Conservation (phyloP, 2,329 filamentous ascomycete genomes). For the Ceratocystis destructans region DNA sequence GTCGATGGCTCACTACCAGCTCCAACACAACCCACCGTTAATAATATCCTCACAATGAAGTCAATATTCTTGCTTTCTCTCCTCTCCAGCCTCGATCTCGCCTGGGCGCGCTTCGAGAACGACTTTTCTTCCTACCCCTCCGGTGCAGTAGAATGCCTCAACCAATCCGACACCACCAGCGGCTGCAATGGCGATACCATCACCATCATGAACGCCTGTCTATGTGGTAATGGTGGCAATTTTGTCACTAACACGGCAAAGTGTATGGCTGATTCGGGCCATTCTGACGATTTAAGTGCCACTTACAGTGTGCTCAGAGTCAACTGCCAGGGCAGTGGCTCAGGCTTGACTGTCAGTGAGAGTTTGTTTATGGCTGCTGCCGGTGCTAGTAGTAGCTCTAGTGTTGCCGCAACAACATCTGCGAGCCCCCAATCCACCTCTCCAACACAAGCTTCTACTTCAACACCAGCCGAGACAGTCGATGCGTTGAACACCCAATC, state of each 20-base stretch:
- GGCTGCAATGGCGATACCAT: slow-evolving; percentile 31
- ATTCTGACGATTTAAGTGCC: slow-evolving; percentile 28
- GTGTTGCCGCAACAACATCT: slow-evolving; percentile 17
- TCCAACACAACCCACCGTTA: not conserved
- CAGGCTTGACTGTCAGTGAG: slow-evolving; percentile 31
- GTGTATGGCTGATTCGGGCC: slow-evolving; percentile 30
- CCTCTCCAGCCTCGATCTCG: slow-evolving; percentile 22
- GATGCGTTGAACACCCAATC: not conserved
- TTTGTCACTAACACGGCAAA: slow-evolving; percentile 36
- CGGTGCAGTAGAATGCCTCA: slow-evolving; percentile 30
- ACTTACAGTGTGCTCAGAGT: slow-evolving; percentile 33
- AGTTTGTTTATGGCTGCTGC: slow-evolving; percentile 29
- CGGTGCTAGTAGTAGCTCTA: slow-evolving; percentile 15
- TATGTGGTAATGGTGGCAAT: slow-evolving; percentile 36
- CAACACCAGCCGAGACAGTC: not conserved
- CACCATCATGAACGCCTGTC: slow-evolving; percentile 33
- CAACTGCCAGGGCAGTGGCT: slow-evolving; percentile 33
- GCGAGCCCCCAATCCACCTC: slow-evolving; percentile 7
- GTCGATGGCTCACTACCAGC: not conserved
- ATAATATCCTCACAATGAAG: slow-evolving; percentile 10
- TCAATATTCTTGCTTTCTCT: slow-evolving; percentile 24
- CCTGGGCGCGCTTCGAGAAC: slow-evolving; percentile 23
- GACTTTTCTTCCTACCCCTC: slow-evolving; percentile 28
- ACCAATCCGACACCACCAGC: slow-evolving; percentile 29
- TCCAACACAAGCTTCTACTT: slow-evolving; percentile 20